A percentile compares a stretch with the other conserved stretches of the same genome.
These are phyloP conservation scores for Melaleuca quinquenervia DNA, from an alignment of 345 rosid genomes.

Conservation along the genomic window DNA sequence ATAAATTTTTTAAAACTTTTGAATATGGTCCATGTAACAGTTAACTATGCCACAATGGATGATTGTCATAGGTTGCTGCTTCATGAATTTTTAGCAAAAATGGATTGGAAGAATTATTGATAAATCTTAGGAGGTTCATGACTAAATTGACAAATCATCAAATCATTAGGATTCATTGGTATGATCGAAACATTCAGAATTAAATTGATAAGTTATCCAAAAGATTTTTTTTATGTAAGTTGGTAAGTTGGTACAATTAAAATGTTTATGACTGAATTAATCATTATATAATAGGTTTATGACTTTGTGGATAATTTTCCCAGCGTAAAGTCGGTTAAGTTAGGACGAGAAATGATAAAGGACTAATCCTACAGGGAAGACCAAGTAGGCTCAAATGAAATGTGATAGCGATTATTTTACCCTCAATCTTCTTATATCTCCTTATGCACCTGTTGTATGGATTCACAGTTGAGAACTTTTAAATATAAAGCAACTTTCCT, in stretches of 20 bases:
- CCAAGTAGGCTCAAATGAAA: not conserved
- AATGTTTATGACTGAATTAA: not conserved
- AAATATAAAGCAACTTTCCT: not conserved
- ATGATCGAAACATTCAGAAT: not conserved
- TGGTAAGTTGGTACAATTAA: not conserved
- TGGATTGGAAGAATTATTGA: not conserved
- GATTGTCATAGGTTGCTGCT: fast-evolving
- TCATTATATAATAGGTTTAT: not conserved
- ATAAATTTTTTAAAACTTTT: not conserved
- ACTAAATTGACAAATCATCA: not conserved
- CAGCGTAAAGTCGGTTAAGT: not conserved
- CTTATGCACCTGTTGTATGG: not conserved
- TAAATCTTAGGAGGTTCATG: not conserved
- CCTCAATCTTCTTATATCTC: not conserved
- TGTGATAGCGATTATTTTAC: not conserved
- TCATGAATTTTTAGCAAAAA: fast-evolving
- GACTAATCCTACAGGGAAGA: not conserved
- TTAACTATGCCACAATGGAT: fast-evolving
- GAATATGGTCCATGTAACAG: not conserved
- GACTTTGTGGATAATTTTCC: not conserved
- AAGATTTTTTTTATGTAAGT: not conserved
- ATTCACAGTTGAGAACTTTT: not conserved
- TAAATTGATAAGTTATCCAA: not conserved
- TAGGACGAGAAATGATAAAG: not conserved
- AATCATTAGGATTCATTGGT: not conserved